Conservation (phyloP, 176 grass and related monocot genomes). For the Aegilops speltoides region DNA sequence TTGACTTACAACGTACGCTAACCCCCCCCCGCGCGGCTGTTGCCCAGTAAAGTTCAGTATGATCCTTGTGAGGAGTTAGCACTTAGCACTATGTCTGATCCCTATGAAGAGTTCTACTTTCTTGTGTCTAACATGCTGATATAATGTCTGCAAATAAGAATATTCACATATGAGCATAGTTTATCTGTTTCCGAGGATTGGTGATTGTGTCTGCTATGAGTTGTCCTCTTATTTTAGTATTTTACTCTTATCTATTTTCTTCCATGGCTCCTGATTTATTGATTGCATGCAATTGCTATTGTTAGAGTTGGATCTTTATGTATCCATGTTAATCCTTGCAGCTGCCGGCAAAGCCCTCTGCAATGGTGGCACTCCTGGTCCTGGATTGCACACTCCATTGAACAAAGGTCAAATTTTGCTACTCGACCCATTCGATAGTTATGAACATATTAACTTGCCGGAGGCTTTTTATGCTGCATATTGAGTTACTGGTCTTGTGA, state of each 20-base stretch:
- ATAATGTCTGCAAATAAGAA: background rate
- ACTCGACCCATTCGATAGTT: slow-evolving; percentile 17
- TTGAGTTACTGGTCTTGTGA: background rate
- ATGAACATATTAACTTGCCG: background rate
- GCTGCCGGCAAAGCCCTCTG: slow-evolving; percentile 16
- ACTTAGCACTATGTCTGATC: background rate
- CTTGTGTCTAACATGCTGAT: background rate
- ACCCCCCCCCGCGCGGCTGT: background rate
- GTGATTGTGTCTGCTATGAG: background rate
- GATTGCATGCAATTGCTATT: background rate
- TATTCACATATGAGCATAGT: background rate
- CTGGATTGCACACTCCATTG: slow-evolving; percentile 15
- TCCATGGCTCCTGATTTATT: background rate
- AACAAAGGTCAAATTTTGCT: slow-evolving; percentile 26
- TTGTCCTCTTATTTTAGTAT: background rate
- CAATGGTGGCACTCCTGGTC: slow-evolving; percentile 17
- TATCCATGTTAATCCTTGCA: slow-evolving; percentile 12
- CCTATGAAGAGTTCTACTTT: background rate
- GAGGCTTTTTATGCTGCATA: slow-evolving; percentile 11
- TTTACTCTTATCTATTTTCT: background rate
- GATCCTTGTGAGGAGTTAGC: background rate
- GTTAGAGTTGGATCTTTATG: slow-evolving; percentile 30
- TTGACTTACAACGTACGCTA: no score
- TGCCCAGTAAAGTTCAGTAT: background rate
- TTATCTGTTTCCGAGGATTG: slow-evolving; percentile 5